These are phyloP conservation scores for Mallotus japonicus DNA, from an alignment of 441 rosid genomes.

Conservation along the genomic window DNA sequence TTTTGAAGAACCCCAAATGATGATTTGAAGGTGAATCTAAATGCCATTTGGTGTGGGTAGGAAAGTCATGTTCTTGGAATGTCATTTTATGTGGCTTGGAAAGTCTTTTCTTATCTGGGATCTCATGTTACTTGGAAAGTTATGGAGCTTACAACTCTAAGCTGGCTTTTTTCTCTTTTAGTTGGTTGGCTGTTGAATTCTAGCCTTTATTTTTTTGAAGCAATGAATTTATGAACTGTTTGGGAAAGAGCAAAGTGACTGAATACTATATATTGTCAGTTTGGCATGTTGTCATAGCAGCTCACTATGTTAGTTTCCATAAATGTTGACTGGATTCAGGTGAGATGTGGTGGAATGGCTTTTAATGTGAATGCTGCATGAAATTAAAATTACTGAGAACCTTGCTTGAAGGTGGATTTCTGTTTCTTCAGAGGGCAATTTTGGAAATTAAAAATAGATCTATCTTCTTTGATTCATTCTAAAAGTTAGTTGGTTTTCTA, in stretches of 20 bases:
- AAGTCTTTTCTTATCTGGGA: neutral
- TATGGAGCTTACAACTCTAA: neutral
- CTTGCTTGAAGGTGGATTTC: constrained; percentile 4
- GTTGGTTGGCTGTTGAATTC: neutral
- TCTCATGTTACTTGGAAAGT: neutral
- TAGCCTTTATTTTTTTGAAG: neutral
- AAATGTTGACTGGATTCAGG: neutral
- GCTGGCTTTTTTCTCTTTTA: neutral
- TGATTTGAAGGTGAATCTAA: neutral
- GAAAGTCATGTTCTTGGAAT: no score
- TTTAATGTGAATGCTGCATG: neutral
- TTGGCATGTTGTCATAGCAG: neutral
- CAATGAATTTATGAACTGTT: neutral
- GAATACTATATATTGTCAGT: neutral
- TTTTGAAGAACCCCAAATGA: neutral
- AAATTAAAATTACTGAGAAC: neutral
- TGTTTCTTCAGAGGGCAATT: neutral
- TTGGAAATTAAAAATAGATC: neutral
- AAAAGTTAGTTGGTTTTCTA: constrained; percentile 6
- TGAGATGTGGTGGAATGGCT: neutral
- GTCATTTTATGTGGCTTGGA: no score
- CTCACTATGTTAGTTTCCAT: neutral
- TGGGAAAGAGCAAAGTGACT: neutral
- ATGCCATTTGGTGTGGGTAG: neutral
- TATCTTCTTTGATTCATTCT: neutral